Conservation (phyloP, 768 basidiomycete species). For the Suillus paluster region DNA sequence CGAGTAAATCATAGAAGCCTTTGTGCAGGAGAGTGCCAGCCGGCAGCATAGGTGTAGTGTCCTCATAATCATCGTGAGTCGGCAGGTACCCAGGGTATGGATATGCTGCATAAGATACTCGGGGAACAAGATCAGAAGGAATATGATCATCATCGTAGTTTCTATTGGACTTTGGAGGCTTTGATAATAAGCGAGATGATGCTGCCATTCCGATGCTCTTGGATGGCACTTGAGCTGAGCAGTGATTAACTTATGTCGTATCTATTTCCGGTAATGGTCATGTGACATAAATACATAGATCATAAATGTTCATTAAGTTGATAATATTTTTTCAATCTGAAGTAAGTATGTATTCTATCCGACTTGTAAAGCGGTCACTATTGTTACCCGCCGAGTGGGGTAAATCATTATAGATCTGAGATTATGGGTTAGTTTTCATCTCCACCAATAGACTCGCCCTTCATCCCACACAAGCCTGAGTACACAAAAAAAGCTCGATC, state of each 20-base stretch:
- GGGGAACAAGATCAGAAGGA: constrained; percentile 12
- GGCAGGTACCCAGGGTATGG: constrained; percentile 36
- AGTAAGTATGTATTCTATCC: too few relatives aligned
- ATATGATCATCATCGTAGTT: constrained; percentile 10
- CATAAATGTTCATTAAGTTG: too few relatives aligned
- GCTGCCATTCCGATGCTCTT: constrained; percentile 9
- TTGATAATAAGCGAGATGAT: constrained; percentile 12
- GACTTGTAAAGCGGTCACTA: too few relatives aligned
- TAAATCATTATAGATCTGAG: too few relatives aligned
- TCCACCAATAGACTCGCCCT: too few relatives aligned
- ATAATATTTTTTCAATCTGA: too few relatives aligned
- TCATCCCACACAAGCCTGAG: too few relatives aligned
- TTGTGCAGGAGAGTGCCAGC: constrained; percentile 81
- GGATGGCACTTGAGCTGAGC: neutral
- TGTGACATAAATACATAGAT: too few relatives aligned
- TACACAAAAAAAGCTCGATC: too few relatives aligned
- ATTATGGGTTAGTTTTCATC: too few relatives aligned
- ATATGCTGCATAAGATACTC: constrained; percentile 32
- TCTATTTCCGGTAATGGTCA: constrained; percentile 1
- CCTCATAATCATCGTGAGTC: constrained; percentile 35
- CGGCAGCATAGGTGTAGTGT: constrained; percentile 55
- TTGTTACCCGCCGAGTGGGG: too few relatives aligned
- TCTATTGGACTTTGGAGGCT: constrained; percentile 2
- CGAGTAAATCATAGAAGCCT: constrained; percentile 87
- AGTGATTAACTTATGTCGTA: neutral